Conservation (phyloP, 495 filamentous ascomycete species). For the Hypoxylon lenormandii region DNA sequence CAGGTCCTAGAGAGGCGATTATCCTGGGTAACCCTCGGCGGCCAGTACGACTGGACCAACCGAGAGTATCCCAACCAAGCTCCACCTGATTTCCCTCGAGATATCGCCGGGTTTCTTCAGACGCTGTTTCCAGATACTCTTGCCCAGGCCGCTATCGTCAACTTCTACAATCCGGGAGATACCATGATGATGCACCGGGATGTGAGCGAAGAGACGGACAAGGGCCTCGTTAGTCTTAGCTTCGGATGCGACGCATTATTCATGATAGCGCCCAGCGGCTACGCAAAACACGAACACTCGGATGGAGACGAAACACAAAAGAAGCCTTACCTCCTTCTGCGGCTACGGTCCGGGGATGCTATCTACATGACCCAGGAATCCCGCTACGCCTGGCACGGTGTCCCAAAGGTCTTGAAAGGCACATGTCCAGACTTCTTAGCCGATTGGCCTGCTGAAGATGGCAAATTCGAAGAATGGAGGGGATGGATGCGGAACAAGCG, state of each 20-base stretch:
- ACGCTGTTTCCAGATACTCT: slow-evolving; percentile 75
- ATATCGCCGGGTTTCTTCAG: slow-evolving; percentile 73
- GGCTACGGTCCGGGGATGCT: slow-evolving; percentile 81
- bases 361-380: slow-evolving; percentile 83
- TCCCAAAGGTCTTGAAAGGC: slow-evolving; percentile 79
- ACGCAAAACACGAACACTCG: slow-evolving; percentile 47
- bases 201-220: slow-evolving; percentile 81
- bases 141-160: slow-evolving; percentile 89
- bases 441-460: slow-evolving; percentile 75
- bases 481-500: slow-evolving; percentile 88
- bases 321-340: slow-evolving; percentile 68
- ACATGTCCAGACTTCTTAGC: slow-evolving; percentile 81
- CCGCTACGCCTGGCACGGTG: slow-evolving; percentile 92
- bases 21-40: slow-evolving; percentile 92
- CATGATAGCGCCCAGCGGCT: slow-evolving; percentile 65
- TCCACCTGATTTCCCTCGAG: slow-evolving; percentile 79
- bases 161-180: slow-evolving; percentile 88
- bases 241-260: slow-evolving; percentile 91
- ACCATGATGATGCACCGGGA: slow-evolving; percentile 89
- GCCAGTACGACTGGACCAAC: slow-evolving; percentile 92
- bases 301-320: slow-evolving; percentile 18
- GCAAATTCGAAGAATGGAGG: slow-evolving; percentile 72
- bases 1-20: slow-evolving; percentile 79
- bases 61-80: slow-evolving; percentile 76
- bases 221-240: slow-evolving; percentile 82